Conservation (phyloP, 495 filamentous ascomycete genomes). For the Pyrenopolyporus hunteri region DNA sequence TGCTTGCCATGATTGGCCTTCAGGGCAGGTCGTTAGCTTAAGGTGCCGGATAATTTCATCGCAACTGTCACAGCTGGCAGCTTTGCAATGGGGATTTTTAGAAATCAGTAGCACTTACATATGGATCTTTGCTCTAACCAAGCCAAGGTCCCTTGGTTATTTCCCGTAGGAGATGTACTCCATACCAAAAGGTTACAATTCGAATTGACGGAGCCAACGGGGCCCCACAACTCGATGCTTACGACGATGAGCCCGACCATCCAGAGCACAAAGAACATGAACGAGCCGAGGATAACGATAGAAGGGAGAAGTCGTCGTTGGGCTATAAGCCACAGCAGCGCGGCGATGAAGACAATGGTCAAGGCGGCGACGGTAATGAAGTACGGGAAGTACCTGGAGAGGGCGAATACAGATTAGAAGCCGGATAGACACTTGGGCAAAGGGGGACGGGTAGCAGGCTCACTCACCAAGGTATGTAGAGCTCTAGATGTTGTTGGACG, state of each 20-base stretch:
- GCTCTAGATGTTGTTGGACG: slow-evolving; percentile 72
- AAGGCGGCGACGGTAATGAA: slow-evolving; percentile 76
- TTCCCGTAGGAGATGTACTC: slow-evolving; percentile 60
- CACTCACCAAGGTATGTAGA: slow-evolving; percentile 83
- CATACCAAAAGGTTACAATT: slow-evolving; percentile 80
- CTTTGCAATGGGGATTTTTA: no score
- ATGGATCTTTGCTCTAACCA: slow-evolving; percentile 88
- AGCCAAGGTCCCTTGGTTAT: slow-evolving; percentile 74
- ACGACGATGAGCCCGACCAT: slow-evolving; percentile 91
- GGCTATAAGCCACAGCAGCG: slow-evolving; percentile 73
- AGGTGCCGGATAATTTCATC: no score
- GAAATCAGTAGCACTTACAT: slow-evolving; percentile 71
- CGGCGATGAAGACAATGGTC: slow-evolving; percentile 72
- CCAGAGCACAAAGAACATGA: slow-evolving; percentile 94
- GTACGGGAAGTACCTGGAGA: slow-evolving; percentile 90
- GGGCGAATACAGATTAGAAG: not conserved
- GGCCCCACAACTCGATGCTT: slow-evolving; percentile 85
- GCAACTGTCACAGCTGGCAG: no score
- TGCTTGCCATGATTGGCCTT: slow-evolving; percentile 64
- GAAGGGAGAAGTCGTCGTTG: slow-evolving; percentile 84
- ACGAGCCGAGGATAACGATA: slow-evolving; percentile 87
- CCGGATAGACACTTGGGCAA: not conserved
- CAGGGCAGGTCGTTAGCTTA: slow-evolving; percentile 23
- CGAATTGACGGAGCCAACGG: slow-evolving; percentile 71
- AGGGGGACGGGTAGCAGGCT: not conserved